Base-by-base conservation (phyloP, 345 rosid genomes). In the Gossypium rotundifolium region DNA sequence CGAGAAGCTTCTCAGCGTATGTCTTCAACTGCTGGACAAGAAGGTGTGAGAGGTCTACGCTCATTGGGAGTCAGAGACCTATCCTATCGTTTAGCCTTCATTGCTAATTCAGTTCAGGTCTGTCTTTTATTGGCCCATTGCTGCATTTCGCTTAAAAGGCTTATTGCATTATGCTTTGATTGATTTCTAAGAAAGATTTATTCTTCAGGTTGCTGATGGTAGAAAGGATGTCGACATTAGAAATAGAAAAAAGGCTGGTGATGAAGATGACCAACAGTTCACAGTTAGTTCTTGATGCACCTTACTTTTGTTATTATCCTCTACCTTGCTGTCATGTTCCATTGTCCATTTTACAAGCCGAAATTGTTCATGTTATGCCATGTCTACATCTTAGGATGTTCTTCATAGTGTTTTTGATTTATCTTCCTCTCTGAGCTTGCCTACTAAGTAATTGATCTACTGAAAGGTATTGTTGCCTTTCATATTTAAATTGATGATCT, bases 51-150 rank as follows among this genome's bases (percentile, higher is more conserved):
- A 76, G 98, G 99, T 59, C 93, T 93, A 44, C 87, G 90, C 67
- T 88, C 98, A 20, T 70, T 93, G 77, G 99, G 99, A 79, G 99
- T 95, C 66, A 86, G 97, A 83, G 97, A 93, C 77, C 94, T 95
- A 68, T 93, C 96, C 23, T 95, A 93, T 76, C 91, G 97, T 48
- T 93, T 95, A 64, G 93, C 97, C 18, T 95, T 93, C 80, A 91
- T 95, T 20, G 98, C 98, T 27, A 95, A 91, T 80, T 95, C 98
- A 27, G 96, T 91, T 66, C 97, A 93, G 98, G 98, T 94, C 83
- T 79, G 83, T 82, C 54, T 63, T 61, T 72, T 11, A 10, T 53
- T 78, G 44, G 69, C 55, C 29, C 51, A 2, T 45, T 38, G 8
- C 20, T 29, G 11, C 55, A 66, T 70, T 7, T 58, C 20, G 3